Evolutionary conservation across 768 basidiomycete genomes (phyloP).

Genomic region (Austroboletus festivus): DNA sequence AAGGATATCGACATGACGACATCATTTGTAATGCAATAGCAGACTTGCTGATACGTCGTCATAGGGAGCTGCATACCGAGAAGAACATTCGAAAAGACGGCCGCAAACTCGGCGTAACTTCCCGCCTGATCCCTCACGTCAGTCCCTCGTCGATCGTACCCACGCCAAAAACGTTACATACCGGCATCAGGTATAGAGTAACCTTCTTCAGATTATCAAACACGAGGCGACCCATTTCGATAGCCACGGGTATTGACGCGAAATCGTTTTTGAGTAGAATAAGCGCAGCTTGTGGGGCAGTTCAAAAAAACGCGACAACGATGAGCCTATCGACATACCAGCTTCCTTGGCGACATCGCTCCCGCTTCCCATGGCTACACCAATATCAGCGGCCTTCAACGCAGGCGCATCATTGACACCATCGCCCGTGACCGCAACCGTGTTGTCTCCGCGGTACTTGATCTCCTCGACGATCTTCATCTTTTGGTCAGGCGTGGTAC

Average conservation of each 20-base stretch:
- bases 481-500: constrained; percentile 58
- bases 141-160: not conserved
- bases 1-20: constrained; percentile 48
- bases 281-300: constrained; percentile 31
- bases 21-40: constrained; percentile 53
- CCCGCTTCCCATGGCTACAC: constrained; percentile 49
- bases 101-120: constrained; percentile 56
- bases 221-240: constrained; percentile 55
- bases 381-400: constrained; percentile 52
- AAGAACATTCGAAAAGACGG: constrained; percentile 55
- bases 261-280: constrained; percentile 58
- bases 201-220: constrained; percentile 59
- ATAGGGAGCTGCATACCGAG: constrained; percentile 59
- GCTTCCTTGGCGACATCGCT: constrained; percentile 55
- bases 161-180: constrained; percentile 10
- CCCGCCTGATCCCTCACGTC: constrained; percentile 35
- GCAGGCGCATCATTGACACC: constrained; percentile 54
- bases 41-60: constrained; percentile 50
- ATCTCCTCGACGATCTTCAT: constrained; percentile 55
- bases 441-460: constrained; percentile 44
- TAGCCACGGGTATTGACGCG: constrained; percentile 53
- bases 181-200: constrained; percentile 42
- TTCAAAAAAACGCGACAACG: not conserved
- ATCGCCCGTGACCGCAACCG: constrained; percentile 55
- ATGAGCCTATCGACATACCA: constrained; percentile 28